Evolutionary conservation across 1,284 basidiomycete species (phyloP), one percentile per base, ranked within the genome.

Genomic region (Ceratobasidium sp.): DNA sequence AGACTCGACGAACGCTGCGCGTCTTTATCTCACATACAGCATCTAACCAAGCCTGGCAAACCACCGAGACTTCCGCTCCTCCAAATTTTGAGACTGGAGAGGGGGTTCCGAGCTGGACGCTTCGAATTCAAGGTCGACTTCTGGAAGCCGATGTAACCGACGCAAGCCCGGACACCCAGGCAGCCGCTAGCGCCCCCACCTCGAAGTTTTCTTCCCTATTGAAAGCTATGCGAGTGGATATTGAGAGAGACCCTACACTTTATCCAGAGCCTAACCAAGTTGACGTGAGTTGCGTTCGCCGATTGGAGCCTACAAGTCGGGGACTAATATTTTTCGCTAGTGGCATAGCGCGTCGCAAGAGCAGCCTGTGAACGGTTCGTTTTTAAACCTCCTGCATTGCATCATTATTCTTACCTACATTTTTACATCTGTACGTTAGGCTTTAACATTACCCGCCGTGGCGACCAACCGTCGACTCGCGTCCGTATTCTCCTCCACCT

Each of bases 21-120:
- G 85, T 98, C 77, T 98, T 96, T 81, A 80, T 98, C 43, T 93
- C 92, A 74, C 95, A 98, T 80, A 94, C 94, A 0, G 90, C 92
- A 0, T 93, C 93, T 35, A 90, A 93, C 59, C 96, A 98, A 80
- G 77, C 86, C 18, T 94, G 94, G 95, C 93, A 96, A 80, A 85
- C 76, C 21, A 76, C 85, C 26, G 78, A 78, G 18, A 75, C 76
- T 0, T 75, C 79, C 9, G 75, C 77, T 1, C 83, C 81, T 44
- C 77, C 75, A 21, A 87, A 89, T 78, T 82, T 87, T 41, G 84
- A 86, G 74, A 85, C 85, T 0, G 87, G 93, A 9, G 89, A 93
- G 77, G 92, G 92, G 1, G 90, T 97, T 21, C 94, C 96, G 1
- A 93, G 94, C 0, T 98, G 95, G 95, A 88, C 91, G 47, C 84